These are phyloP conservation scores for Diaporthe amygdali DNA, from an alignment of 2,329 filamentous ascomycete genomes.

Conservation along the genomic window DNA sequence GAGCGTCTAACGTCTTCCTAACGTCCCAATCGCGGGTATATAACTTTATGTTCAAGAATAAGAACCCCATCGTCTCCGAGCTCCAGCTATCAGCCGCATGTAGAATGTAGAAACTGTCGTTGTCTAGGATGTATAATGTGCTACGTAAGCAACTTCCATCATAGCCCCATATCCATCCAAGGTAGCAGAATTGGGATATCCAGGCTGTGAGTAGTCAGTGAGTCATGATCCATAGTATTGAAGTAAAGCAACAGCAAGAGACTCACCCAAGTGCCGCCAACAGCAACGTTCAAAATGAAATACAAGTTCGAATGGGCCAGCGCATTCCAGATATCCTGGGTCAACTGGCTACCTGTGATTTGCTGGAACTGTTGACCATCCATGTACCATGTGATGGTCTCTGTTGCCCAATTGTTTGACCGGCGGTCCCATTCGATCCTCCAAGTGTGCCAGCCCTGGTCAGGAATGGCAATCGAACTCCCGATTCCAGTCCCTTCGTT, in stretches of 20 bases:
- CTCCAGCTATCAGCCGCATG: not conserved
- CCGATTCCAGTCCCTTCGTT: conserved; percentile 51
- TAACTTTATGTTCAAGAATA: not conserved
- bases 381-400: conserved; percentile 55
- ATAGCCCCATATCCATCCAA: conserved; percentile 34
- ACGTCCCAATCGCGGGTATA: not conserved
- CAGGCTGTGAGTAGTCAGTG: conserved; percentile 29
- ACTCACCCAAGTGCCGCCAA: conserved; percentile 39
- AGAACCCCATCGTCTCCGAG: not conserved
- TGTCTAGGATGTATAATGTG: conserved; percentile 24
- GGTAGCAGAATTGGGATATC: conserved; percentile 34
- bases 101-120: too few relatives aligned
- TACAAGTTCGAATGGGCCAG: conserved; percentile 33
- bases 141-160: conserved; percentile 38
- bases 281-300: conserved; percentile 36
- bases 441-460: conserved; percentile 56
- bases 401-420: conserved; percentile 46
- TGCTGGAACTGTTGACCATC: conserved; percentile 51
- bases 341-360: conserved; percentile 47
- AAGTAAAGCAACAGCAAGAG: not conserved
- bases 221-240: not conserved
- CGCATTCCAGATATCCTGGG: conserved; percentile 48
- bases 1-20: not conserved
- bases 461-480: conserved; percentile 42
- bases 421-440: conserved; percentile 52